Percentiles rank a stretch among this genome's conserved stretches.
phyloP scores from a whole-genome alignment of 2,329 filamentous ascomycete species.

The Alternaria sp. region DNA sequence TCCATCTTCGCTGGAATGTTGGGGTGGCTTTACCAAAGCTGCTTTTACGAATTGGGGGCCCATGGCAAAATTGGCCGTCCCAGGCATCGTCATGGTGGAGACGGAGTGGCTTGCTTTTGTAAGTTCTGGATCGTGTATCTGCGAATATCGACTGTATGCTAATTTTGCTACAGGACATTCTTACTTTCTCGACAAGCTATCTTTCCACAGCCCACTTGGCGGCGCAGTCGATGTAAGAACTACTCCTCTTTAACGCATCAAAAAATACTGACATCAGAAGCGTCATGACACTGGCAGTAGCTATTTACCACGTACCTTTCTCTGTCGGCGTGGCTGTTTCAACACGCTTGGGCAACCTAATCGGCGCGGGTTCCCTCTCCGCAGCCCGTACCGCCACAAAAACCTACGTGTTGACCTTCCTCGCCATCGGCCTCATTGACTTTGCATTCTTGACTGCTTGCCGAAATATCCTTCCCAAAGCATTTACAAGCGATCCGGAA shows the following conservation, averaged over 20 bases:
- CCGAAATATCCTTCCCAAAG: constrained; percentile 44
- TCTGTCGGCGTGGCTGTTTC: constrained; percentile 51
- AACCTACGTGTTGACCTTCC: constrained; percentile 45
- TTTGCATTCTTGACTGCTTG: constrained; percentile 42
- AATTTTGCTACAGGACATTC: constrained; percentile 37
- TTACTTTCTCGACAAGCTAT: constrained; percentile 78
- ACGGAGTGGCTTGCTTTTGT: constrained; percentile 60
- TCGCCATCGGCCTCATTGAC: constrained; percentile 48
- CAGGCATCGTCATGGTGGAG: constrained; percentile 92
- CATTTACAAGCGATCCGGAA: constrained; percentile 48
- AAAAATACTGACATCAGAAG: constrained; percentile 21
- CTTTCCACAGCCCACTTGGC: constrained; percentile 83
- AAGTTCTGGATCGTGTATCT: neutral
- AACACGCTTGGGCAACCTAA: constrained; percentile 52
- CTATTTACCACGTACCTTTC: constrained; percentile 55
- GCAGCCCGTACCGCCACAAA: constrained; percentile 48
- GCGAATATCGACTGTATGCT: neutral
- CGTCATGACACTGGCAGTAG: constrained; percentile 46
- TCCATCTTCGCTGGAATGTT: constrained; percentile 59
- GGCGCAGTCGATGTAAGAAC: constrained; percentile 66
- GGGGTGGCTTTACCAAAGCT: constrained; percentile 76
- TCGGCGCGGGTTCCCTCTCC: constrained; percentile 48
- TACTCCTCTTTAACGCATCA: neutral
- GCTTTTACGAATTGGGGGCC: constrained; percentile 79
- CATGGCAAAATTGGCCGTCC: constrained; percentile 88